Percentiles rank a stretch among this genome's conserved stretches.
Conservation (phyloP, 768 basidiomycete species). For the Boletus subparvulus region DNA sequence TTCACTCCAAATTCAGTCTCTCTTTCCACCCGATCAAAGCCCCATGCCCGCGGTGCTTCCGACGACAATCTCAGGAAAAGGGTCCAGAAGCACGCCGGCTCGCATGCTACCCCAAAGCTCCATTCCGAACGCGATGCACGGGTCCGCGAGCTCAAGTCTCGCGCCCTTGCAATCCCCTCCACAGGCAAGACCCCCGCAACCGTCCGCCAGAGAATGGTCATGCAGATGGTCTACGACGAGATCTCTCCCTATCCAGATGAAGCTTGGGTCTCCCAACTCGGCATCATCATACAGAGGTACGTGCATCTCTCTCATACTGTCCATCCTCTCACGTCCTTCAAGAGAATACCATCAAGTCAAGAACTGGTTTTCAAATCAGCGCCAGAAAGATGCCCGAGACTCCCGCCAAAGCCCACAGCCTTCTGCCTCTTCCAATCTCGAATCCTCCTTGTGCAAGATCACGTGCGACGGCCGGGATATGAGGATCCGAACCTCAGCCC, state of each 20-base stretch:
- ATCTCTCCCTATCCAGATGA: slow-evolving; percentile 66
- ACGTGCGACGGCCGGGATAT: slow-evolving; percentile 40
- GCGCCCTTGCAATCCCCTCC: slow-evolving; percentile 34
- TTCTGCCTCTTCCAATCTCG: slow-evolving; percentile 33
- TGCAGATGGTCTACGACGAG: slow-evolving; percentile 63
- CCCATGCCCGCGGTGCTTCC: slow-evolving; percentile 20
- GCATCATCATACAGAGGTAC: slow-evolving; percentile 57
- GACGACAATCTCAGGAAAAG: slow-evolving; percentile 32
- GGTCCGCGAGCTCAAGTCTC: slow-evolving; percentile 32
- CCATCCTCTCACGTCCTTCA: slow-evolving; percentile 7
- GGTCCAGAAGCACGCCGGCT: slow-evolving; percentile 22
- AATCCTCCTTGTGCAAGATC: slow-evolving; percentile 36
- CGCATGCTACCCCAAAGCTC: slow-evolving; percentile 20
- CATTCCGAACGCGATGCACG: slow-evolving; percentile 31
- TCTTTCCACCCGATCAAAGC: slow-evolving; percentile 27
- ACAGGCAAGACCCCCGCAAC: slow-evolving; percentile 49
- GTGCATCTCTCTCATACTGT: not conserved
- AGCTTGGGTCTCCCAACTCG: slow-evolving; percentile 58
- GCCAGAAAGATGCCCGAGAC: slow-evolving; percentile 46
- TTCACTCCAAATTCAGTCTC: slow-evolving; percentile 25
- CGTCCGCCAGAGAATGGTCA: slow-evolving; percentile 53
- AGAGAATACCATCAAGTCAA: slow-evolving; percentile 62
- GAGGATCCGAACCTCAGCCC: slow-evolving; percentile 48
- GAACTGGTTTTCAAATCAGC: slow-evolving; percentile 69
- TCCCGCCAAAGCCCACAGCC: slow-evolving; percentile 36